Evolutionary conservation across 306 rosid genomes (phyloP).

Genomic region (Pyrus communis): DNA sequence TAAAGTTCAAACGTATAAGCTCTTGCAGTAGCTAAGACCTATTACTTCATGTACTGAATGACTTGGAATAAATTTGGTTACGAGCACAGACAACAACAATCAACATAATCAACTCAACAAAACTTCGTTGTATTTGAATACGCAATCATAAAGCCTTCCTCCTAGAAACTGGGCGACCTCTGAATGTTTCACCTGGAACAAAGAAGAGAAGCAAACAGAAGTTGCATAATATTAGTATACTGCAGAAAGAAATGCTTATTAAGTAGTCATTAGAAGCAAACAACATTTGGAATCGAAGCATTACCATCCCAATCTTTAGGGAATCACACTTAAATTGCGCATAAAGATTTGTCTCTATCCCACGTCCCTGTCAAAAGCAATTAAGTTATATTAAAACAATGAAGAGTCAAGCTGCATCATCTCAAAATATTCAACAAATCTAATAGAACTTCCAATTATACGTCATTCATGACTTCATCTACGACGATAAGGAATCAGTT

Average conservation of each 20-base stretch:
- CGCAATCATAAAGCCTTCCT: conserved; percentile 88
- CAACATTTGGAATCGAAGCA: not conserved
- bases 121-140: conserved; percentile 76
- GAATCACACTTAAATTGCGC: conserved; percentile 93
- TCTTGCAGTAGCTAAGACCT: conserved; percentile 1
- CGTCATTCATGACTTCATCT: not conserved
- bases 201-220: conserved; percentile 6
- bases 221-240: not conserved
- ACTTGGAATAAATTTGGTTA: conserved; percentile 7
- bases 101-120: conserved; percentile 21
- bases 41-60: conserved; percentile 2
- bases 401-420: not conserved
- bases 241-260: not conserved
- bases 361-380: conserved; percentile 72
- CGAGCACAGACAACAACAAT: conserved; percentile 9
- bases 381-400: not conserved
- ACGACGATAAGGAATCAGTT: not conserved
- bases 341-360: conserved; percentile 86
- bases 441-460: not conserved
- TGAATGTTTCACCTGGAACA: conserved; percentile 74
- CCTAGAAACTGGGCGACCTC: conserved; percentile 96
- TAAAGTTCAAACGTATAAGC: conserved; percentile 2
- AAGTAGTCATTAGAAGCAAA: not conserved
- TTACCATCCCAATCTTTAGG: conserved; percentile 94
- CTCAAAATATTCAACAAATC: not conserved